A percentile compares a stretch with the other conserved stretches of the same genome.
phyloP scores from a whole-genome alignment of 2,329 filamentous ascomycete species.

The Diaporthe ampelina region DNA sequence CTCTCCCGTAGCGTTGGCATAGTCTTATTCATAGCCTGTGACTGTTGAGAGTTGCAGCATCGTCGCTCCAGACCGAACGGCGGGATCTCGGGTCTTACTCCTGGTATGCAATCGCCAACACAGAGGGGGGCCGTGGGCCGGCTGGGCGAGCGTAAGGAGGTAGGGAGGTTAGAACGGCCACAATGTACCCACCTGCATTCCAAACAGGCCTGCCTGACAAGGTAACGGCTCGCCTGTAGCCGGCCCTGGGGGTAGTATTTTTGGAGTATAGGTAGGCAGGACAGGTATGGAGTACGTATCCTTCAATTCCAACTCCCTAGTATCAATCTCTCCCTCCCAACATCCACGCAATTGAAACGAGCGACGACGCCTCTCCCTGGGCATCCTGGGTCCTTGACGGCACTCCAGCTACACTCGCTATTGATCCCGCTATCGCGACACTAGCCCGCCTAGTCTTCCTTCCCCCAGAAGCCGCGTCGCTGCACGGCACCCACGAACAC shows the following conservation, averaged over 20 bases:
- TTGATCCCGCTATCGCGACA: slow-evolving; percentile 34
- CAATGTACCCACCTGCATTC: slow-evolving; percentile 32
- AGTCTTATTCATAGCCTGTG: not conserved
- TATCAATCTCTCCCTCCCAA: slow-evolving; percentile 34
- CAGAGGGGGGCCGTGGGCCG: slow-evolving; percentile 2
- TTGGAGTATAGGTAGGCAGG: slow-evolving; percentile 15
- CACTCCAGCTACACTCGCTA: slow-evolving; percentile 20
- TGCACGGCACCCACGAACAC: slow-evolving; percentile 12
- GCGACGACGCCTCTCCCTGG: slow-evolving; percentile 24
- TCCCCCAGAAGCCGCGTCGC: not conserved
- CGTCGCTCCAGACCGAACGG: not conserved
- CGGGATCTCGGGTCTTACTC: slow-evolving; percentile 3
- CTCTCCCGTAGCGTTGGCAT: not conserved
- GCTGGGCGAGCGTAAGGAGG: slow-evolving; percentile 23
- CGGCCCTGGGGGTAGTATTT: slow-evolving; percentile 22
- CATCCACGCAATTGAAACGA: slow-evolving; percentile 30
- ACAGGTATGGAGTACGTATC: slow-evolving; percentile 36
- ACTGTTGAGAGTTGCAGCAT: not conserved
- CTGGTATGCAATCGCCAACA: not conserved
- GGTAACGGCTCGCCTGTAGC: slow-evolving; percentile 24
- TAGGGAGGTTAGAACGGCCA: not conserved
- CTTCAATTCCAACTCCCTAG: slow-evolving; percentile 33
- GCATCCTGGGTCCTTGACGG: slow-evolving; percentile 20
- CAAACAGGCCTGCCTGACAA: slow-evolving; percentile 15
- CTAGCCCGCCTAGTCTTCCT: slow-evolving; percentile 16